These are phyloP conservation scores for Pseudogymnoascus sp. DNA, from an alignment of 2,329 filamentous ascomycete species.

Conservation along the genomic window DNA sequence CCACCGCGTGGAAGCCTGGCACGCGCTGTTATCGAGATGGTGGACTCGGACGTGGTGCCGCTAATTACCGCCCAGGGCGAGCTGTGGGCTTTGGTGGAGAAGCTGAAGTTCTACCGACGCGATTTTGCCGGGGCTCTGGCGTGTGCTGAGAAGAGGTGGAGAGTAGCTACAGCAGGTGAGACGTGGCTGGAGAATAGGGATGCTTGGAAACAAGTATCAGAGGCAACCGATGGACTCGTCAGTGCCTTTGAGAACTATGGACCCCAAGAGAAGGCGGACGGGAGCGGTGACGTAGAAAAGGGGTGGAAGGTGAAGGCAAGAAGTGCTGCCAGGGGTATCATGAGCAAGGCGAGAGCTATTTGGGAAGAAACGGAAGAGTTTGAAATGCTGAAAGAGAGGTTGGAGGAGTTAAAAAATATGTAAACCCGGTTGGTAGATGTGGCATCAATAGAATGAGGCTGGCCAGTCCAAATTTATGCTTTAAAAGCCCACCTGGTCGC, in stretches of 20 bases:
- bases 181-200: constrained; percentile 36
- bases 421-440: background rate
- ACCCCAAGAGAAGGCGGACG: constrained; percentile 47
- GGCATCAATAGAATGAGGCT: background rate
- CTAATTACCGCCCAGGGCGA: constrained; percentile 73
- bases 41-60: constrained; percentile 69
- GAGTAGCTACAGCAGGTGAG: constrained; percentile 50
- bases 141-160: constrained; percentile 84
- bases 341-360: constrained; percentile 69
- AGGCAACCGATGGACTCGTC: constrained; percentile 69
- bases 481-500: background rate
- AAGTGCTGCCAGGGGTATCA: constrained; percentile 73
- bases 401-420: constrained; percentile 44
- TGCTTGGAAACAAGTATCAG: constrained; percentile 49
- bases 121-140: constrained; percentile 68
- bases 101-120: constrained; percentile 63
- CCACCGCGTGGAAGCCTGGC: constrained; percentile 51
- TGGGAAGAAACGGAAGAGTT: constrained; percentile 75
- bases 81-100: constrained; percentile 68
- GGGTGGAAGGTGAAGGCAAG: constrained; percentile 86
- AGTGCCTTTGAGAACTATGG: constrained; percentile 78
- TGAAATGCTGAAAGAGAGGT: constrained; percentile 48
- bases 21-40: constrained; percentile 57
- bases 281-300: constrained; percentile 58
- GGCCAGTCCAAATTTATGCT: background rate